Percentiles rank a stretch among this genome's conserved stretches.
These are phyloP conservation scores for Tricholoma matsutake DNA, from an alignment of 768 basidiomycete species.

Conservation along the genomic window DNA sequence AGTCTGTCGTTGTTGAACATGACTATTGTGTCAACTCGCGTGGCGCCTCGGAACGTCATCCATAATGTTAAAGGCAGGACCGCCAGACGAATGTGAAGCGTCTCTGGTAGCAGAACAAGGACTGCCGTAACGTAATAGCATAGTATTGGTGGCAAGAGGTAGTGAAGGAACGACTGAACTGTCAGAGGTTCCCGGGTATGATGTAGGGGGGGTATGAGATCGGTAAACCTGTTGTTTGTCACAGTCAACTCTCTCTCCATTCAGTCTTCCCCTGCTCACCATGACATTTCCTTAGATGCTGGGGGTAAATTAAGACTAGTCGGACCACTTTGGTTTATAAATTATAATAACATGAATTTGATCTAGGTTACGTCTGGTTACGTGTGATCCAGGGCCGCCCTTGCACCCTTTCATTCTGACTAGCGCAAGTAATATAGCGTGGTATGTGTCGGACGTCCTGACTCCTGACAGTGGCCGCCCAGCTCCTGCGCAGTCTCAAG, in stretches of 20 bases:
- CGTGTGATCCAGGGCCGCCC: too few species aligned
- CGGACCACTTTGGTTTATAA: neutral
- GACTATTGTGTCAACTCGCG: constrained; percentile 40
- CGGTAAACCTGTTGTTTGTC: constrained; percentile 17
- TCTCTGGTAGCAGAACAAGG: constrained; percentile 47
- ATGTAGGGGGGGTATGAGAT: constrained; percentile 25
- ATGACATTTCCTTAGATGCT: constrained; percentile 10
- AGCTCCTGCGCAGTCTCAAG: too few species aligned
- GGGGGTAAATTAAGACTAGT: neutral
- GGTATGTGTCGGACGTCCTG: too few species aligned
- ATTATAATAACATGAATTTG: neutral
- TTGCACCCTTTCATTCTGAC: too few species aligned
- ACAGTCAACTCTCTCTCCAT: neutral
- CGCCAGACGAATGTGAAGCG: constrained; percentile 40
- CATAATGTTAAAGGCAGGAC: constrained; percentile 49
- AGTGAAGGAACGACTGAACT: constrained; percentile 28
- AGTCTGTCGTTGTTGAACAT: constrained; percentile 31
- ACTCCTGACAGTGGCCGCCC: too few species aligned
- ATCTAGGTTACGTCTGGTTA: neutral
- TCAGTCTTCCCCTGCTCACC: constrained; percentile 9
- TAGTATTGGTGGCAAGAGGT: constrained; percentile 39
- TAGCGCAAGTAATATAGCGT: too few species aligned
- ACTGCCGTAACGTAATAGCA: constrained; percentile 51
- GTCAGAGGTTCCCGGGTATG: constrained; percentile 34
- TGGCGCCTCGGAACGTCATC: constrained; percentile 39